Base-by-base conservation (phyloP, 108 stramenopile species). In the Chaetoceros muelleri region DNA sequence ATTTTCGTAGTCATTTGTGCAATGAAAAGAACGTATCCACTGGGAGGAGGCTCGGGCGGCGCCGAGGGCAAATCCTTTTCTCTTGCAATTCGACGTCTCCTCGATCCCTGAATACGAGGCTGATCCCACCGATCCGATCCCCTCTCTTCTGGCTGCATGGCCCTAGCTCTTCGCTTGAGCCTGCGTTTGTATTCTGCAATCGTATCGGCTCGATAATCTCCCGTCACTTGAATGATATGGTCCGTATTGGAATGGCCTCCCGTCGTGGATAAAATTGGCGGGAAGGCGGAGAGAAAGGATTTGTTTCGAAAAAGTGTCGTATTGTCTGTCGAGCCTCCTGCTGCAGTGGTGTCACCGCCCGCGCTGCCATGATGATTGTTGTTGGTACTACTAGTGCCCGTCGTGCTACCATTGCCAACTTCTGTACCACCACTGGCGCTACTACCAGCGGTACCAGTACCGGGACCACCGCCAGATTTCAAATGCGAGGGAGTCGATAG, bases 1-100 rank as follows among this genome's bases (percentile, higher is more conserved):
- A 87, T 62, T 52, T 92, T 92, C 28, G 72, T 70, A 8, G 90
- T 92, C 86, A 87, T 87, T 70, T 87, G 85, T 24, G 75, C 65
- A 1, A 92, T 60, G 54, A 58, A 76, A 7, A 75, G 65, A 16
- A 77, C 59, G 59, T 76, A 87, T 18, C 90, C 86, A 8, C 80
- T 50, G 0, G 56, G 29, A n/a, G 84, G 84, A 24, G 90, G 86
- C 48, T 85, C 78, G 1, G 82, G 78, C 26, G 89, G 89, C 18
- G 83, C 83, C 0, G 62, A 52, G 22, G 78, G 73, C 0, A 48
- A 30, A 59, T 85, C 86, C 29, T 55, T 60, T 40, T 83, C 84
- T 7, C 85, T 74, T n/a, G 69, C 56, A 57, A 92, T 81, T 18
- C 86, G 64, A 18, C 90, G 78, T 30, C 90, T 68, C 51, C 90